These are phyloP conservation scores for Starmerella asiatica DNA, from an alignment of 805 yeast genomes.

Conservation along the genomic window DNA sequence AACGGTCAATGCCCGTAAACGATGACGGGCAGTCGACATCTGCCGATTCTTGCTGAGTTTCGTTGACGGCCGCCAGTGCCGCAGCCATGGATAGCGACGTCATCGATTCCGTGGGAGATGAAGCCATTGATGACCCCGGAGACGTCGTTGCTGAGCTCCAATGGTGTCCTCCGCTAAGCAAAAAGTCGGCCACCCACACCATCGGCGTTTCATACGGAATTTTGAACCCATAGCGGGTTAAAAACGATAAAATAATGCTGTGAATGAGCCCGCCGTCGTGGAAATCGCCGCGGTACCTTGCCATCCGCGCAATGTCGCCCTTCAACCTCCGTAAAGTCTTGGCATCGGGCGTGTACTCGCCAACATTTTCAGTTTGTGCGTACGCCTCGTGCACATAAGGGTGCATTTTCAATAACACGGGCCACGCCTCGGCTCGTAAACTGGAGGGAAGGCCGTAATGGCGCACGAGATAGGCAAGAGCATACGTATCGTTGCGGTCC, in stretches of 20 bases:
- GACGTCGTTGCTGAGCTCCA: neutral
- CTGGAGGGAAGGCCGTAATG: constrained; percentile 77
- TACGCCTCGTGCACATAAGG: constrained; percentile 74
- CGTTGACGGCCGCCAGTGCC: neutral
- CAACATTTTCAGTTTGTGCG: constrained; percentile 40
- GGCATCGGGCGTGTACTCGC: constrained; percentile 7
- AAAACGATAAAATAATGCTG: constrained; percentile 30
- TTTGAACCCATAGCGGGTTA: constrained; percentile 64
- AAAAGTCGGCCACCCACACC: constrained; percentile 75
- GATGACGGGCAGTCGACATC: neutral
- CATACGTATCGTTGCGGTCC: constrained; percentile 49
- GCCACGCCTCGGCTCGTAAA: constrained; percentile 72
- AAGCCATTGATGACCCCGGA: neutral
- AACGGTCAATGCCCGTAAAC: constrained; percentile 9
- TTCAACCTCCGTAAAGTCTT: constrained; percentile 24
- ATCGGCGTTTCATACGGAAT: constrained; percentile 70
- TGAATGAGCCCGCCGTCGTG: constrained; percentile 3
- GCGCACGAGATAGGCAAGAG: constrained; percentile 66
- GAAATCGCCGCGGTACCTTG: constrained; percentile 1
- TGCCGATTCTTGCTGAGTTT: constrained; percentile 35
- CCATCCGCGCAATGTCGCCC: constrained; percentile 25
- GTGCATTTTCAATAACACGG: constrained; percentile 62
- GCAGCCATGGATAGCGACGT: neutral
- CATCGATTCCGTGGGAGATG: neutral
- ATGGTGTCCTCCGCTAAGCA: constrained; percentile 43